Percentiles rank a stretch among this genome's conserved stretches.
Conservation (phyloP, 257 asterid genomes). For the Ilex asprella region DNA sequence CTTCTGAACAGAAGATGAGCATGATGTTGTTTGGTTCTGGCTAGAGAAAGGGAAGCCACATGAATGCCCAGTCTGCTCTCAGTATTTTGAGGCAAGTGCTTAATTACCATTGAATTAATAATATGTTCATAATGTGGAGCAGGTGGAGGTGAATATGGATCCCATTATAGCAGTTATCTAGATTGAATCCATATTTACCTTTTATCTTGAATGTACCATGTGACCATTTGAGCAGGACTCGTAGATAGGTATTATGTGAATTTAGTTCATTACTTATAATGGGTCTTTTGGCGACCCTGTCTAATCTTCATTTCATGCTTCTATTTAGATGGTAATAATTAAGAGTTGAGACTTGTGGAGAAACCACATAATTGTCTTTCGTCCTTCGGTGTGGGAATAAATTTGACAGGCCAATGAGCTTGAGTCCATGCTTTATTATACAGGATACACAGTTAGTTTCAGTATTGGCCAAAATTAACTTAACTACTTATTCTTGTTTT, state of each 20-base stretch:
- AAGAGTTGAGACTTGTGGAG: no score
- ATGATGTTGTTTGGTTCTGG: constrained; percentile 99
- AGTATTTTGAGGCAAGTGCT: constrained; percentile 76
- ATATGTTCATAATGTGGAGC: not conserved
- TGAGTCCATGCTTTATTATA: not conserved
- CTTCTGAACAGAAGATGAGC: constrained; percentile 74
- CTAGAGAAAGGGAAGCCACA: constrained; percentile 88
- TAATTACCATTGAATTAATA: constrained; percentile 5
- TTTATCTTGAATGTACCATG: not conserved
- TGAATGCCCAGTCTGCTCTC: constrained; percentile 94
- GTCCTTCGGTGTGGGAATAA: not conserved
- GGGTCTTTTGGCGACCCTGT: no score
- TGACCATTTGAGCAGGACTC: not conserved
- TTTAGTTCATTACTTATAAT: no score
- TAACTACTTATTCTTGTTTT: constrained; percentile 5
- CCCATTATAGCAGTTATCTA: no score
- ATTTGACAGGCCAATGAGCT: not conserved
- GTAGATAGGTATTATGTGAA: no score
- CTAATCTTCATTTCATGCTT: no score
- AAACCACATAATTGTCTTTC: no score
- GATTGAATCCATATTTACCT: no score
- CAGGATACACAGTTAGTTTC: not conserved
- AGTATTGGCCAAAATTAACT: not conserved
- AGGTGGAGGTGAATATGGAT: not conserved
- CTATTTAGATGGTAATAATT: no score